Conservation (phyloP, 1,139 yeast species). For the Eremothecium gossypii region DNA sequence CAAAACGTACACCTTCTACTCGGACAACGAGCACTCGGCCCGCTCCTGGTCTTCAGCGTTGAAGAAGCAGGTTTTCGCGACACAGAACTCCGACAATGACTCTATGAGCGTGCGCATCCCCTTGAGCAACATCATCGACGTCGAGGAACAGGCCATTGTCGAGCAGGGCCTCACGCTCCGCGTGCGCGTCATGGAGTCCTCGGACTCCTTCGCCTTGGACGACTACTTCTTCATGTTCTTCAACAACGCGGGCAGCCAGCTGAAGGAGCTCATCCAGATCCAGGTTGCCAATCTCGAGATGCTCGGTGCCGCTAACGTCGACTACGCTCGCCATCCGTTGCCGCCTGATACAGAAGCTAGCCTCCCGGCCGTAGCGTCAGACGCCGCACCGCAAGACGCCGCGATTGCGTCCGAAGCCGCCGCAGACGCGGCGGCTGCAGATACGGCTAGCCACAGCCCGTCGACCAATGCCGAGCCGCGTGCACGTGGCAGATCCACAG, state of each 20-base stretch:
- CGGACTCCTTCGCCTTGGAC: constrained; percentile 47
- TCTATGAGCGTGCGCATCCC: constrained; percentile 77
- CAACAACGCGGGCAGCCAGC: constrained; percentile 31
- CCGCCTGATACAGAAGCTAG: not conserved
- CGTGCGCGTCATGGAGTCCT: constrained; percentile 42
- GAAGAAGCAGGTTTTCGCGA: constrained; percentile 68
- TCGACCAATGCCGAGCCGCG: constrained; percentile 1
- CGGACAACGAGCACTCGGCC: constrained; percentile 68
- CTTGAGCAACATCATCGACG: constrained; percentile 51
- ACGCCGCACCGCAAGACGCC: not conserved
- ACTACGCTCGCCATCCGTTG: not conserved
- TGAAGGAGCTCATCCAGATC: constrained; percentile 13
- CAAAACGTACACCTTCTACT: constrained; percentile 54
- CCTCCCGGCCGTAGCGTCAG: not conserved
- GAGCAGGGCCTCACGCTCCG: constrained; percentile 41
- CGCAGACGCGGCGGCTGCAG: not conserved
- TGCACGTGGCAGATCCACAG: constrained; percentile 5
- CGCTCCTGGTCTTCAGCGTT: constrained; percentile 70
- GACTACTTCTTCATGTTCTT: constrained; percentile 66
- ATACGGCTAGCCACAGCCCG: too few species aligned
- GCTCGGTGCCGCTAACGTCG: not conserved
- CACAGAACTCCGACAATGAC: constrained; percentile 53
- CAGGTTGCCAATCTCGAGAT: constrained; percentile 12
- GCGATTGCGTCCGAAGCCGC: not conserved
- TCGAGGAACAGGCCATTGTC: constrained; percentile 44